These are phyloP conservation scores for Talinum fruticosum DNA, from an alignment of 148 eudicot genomes.

Conservation along the genomic window DNA sequence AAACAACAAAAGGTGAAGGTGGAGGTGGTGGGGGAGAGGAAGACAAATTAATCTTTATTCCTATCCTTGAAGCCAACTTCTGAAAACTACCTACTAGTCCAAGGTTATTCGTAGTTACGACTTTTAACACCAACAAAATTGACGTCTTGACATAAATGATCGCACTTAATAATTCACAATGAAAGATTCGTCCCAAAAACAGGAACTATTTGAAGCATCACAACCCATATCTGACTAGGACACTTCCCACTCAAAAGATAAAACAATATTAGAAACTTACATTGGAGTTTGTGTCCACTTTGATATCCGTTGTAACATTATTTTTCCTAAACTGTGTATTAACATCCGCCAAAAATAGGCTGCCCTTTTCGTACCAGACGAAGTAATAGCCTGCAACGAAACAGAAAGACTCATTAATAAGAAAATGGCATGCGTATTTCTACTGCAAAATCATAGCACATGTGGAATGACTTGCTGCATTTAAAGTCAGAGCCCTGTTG, in stretches of 20 bases:
- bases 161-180: not conserved
- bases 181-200: not conserved
- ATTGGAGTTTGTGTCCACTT: slow-evolving; percentile 77
- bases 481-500: not conserved
- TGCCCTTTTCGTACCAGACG: slow-evolving; percentile 71
- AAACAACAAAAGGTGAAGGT: not conserved
- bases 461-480: not conserved
- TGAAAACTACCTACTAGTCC: not conserved
- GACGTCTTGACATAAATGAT: not conserved
- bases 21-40: not conserved
- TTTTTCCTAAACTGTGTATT: slow-evolving; percentile 62
- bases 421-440: not conserved
- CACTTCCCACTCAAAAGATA: not conserved
- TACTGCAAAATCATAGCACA: not conserved
- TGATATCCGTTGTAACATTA: slow-evolving; percentile 71
- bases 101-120: too few relatives aligned
- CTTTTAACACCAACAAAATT: not conserved
- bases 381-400: slow-evolving; percentile 50
- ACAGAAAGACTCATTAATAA: slow-evolving; percentile 7
- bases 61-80: not conserved
- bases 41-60: not conserved
- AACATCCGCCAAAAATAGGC: slow-evolving; percentile 63
- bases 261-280: slow-evolving; percentile 32
- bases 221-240: not conserved
- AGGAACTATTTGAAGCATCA: not conserved